Base-by-base conservation (phyloP, 768 basidiomycete species). In the Imleria badia region DNA sequence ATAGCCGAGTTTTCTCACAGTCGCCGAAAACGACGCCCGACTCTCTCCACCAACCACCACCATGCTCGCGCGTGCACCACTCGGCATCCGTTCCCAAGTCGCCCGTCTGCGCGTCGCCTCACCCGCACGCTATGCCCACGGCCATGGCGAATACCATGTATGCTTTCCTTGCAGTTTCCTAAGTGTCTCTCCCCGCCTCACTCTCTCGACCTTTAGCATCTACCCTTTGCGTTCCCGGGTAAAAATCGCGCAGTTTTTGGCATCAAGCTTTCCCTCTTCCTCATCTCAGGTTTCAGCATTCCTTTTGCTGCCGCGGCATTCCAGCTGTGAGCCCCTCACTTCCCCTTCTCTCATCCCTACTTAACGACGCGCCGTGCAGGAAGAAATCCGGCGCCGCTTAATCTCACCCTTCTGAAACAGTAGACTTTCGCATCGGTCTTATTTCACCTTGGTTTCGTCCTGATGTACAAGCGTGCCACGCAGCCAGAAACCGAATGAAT, bases 261-360 rank as follows among this genome's bases (percentile, higher is more conserved):
- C 15, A 20, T 64, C 35, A 72, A 72, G 49, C 60, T 73, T 4
- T 63, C 62, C 26, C 57, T 56, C 48, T 75, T 64, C 70, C 75
- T 91, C 51, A 45, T 67, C 14, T 55, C 73, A 13, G 89, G 87
- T 13, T 87, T 89, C 69, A 69, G 78, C 52, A 81, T 90, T 57
- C 89, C 89, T 26, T 84, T 91, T 69, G 59, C 78, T 50, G 87
- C 87, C 6, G 74, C 81, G 6, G 69, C 65, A 36, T 82, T 78
- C 65, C 87, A 89, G 69, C 58, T 91, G 89, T 91, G 61, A 60
- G 89, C 75, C 17, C 46, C 36, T 38, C 29, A 1, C 15, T 22
- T 6, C 17, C 9, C 6, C 13, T 42, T 3, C 29, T 3, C 17
- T 15, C 3, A 33, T 23, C 30, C 31, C 19, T 15, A 14, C 61